Conservation (phyloP, 345 rosid species). For the Acer saccharum region DNA sequence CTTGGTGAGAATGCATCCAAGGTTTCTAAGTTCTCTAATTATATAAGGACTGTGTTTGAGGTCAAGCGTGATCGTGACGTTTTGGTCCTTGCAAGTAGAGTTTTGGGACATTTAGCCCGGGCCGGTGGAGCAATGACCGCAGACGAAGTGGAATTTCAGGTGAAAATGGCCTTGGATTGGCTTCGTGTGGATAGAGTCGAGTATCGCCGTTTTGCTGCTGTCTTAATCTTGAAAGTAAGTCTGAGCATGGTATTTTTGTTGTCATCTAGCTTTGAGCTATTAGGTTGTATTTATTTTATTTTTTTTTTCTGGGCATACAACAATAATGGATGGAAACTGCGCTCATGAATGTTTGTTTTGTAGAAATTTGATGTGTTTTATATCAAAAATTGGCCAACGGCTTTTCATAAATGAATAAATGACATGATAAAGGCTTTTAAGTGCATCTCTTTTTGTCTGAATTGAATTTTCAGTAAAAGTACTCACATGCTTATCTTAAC, state of each 20-base stretch:
- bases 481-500: not conserved
- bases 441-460: not conserved
- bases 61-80: slow-evolving; percentile 82
- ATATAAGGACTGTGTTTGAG: slow-evolving; percentile 77
- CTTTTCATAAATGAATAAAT: not conserved
- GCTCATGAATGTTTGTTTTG: not conserved
- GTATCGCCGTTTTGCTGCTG: slow-evolving; percentile 88
- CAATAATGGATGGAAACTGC: not conserved
- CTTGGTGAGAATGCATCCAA: slow-evolving; percentile 97
- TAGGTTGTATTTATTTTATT: not conserved
- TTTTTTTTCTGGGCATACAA: not conserved
- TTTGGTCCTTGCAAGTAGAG: slow-evolving; percentile 88
- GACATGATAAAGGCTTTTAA: not conserved
- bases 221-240: slow-evolving; percentile 84
- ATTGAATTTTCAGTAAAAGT: not conserved
- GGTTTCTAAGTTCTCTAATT: slow-evolving; percentile 81
- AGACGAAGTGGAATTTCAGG: slow-evolving; percentile 97
- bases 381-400: not conserved
- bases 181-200: slow-evolving; percentile 89
- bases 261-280: not conserved
- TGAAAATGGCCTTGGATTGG: slow-evolving; percentile 88
- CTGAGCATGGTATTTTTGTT: not conserved
- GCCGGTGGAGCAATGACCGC: slow-evolving; percentile 99
- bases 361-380: not conserved
- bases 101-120: slow-evolving; percentile 96